Conservation (phyloP, 768 basidiomycete genomes). For the Gautieria morchelliformis region DNA sequence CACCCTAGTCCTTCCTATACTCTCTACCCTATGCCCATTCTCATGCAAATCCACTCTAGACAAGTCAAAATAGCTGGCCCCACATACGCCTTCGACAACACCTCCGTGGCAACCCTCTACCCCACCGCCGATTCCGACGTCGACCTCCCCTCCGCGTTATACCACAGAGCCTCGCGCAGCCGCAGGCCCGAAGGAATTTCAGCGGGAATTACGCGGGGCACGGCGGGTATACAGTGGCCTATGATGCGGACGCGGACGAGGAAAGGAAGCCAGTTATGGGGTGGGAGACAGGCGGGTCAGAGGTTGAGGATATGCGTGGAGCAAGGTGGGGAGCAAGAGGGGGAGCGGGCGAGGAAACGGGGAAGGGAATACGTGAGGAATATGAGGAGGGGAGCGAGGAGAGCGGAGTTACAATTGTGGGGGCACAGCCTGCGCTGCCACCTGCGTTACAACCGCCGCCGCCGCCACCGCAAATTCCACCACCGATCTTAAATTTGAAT, state of each 20-base stretch:
- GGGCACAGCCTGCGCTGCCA: background rate
- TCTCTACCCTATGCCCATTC: background rate
- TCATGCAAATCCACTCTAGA: slow-evolving; percentile 20
- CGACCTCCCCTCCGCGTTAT: slow-evolving; percentile 30
- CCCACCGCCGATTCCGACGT: slow-evolving; percentile 28
- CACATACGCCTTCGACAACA: slow-evolving; percentile 9
- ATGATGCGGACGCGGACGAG: background rate
- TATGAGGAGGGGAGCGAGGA: background rate
- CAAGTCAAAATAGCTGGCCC: slow-evolving; percentile 39
- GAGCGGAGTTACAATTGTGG: background rate
- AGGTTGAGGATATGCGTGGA: background rate
- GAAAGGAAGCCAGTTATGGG: slow-evolving; percentile 19
- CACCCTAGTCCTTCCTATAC: background rate
- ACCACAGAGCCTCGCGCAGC: slow-evolving; percentile 30
- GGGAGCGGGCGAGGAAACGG: background rate
- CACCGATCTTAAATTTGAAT: background rate
- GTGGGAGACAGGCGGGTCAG: slow-evolving; percentile 18
- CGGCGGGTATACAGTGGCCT: slow-evolving; percentile 3
- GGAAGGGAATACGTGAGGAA: too few relatives aligned
- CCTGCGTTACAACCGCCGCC: background rate
- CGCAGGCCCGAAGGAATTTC: background rate
- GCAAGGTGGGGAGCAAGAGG: background rate
- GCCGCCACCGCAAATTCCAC: background rate
- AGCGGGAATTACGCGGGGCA: slow-evolving; percentile 7
- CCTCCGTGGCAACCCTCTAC: slow-evolving; percentile 27